Evolutionary conservation across 2,329 filamentous ascomycete genomes (phyloP), one percentile per base, ranked within the genome.

Genomic region (Karstenula rhodostoma): DNA sequence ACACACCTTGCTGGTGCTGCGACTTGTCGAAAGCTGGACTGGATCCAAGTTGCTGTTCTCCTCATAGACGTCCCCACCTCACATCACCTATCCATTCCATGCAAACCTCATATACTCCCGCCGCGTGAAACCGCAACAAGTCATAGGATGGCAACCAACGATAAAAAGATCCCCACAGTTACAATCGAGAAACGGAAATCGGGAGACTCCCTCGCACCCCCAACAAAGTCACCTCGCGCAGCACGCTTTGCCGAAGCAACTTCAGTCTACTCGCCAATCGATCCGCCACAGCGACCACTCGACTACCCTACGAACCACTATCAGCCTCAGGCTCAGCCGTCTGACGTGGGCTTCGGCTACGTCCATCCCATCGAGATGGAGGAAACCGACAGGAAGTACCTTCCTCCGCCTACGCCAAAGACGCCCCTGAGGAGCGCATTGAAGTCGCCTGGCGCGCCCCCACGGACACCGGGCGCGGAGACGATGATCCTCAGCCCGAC

Each of bases 311-410:
- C 84, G 46, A 82, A 83, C 69, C 80, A 84, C 74, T 81, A 86
- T 75, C 80, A 83, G 67, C 82, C 86, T 56, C 86, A 90, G 76
- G 82, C 89, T 56, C 90, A 93, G 75, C 91, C 94, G 33, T 91
- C 89, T 60, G 93, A 97, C 80, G 87, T 97, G 66, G 94, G 94
- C 67, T 97, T 98, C 78, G 93, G 94, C 77, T 97, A 97, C 81
- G 91, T 97, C 74, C 82, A 58, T 78, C 79, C 69, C 78, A 80
- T 86, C 69, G 83, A 86, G 61, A 84, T 89, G 72, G 80, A 83
- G 64, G 81, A 84, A 66, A 81, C 82, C 68, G 76, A 78, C 64
- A 68, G 67, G 58, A 80, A 76, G 65, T 79, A 80, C 61, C 78
- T 83, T 57, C 77, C 71, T 72, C 73, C 89, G 85, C 61, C 86